Evolutionary conservation across 2,329 filamentous ascomycete species (phyloP), one percentile per base, ranked within the genome.

Genomic region (Coleophoma eucalyptorum): DNA sequence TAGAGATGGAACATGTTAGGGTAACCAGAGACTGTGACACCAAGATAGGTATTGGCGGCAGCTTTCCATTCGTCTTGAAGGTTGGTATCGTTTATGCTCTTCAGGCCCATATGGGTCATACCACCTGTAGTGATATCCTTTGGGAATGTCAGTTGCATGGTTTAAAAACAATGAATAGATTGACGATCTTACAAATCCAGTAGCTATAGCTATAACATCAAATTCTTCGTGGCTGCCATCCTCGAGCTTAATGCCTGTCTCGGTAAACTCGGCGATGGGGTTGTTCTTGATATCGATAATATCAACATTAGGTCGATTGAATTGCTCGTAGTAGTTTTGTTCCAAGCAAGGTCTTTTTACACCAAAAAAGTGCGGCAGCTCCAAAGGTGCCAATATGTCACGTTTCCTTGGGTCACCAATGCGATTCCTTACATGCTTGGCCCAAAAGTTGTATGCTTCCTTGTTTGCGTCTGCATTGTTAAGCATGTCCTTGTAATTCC

Each of bases 1-100:
- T 82, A 83, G 45, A 77, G 66, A 55, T 73, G 67, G 63, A 78
- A 77, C 72, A 78, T 75, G 58, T 77, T 78, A 32, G 75, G 75
- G 45, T 72, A 78, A 13, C 71, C 72, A 45, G 61, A 59, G 34
- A 74, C 67, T 0, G 70, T 72, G 4, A 64, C 68, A 5, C 75
- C 75, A 2, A 78, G 69, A 49, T 76, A 76, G 0, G 74, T 75
- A 42, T 65, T 64, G 3, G 70, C 69, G 0, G 70, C 71, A 1
- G 58, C 48, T 19, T 58, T 55, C 74, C 74, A 77, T 48, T 75
- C 64, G n/a, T 75, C 65, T 18, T 68, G 52, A 5, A 77, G 68
- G 8, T 63, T 64, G 1, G 63, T 63, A 10, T 63, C 58, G 49
- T 71, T 37, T 50, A 74, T 68, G 53, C 69, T 73, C 55, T 70